Evolutionary conservation across 345 rosid species (phyloP), one percentile per base, ranked within the genome.

Genomic region (Limnanthes douglasii): DNA sequence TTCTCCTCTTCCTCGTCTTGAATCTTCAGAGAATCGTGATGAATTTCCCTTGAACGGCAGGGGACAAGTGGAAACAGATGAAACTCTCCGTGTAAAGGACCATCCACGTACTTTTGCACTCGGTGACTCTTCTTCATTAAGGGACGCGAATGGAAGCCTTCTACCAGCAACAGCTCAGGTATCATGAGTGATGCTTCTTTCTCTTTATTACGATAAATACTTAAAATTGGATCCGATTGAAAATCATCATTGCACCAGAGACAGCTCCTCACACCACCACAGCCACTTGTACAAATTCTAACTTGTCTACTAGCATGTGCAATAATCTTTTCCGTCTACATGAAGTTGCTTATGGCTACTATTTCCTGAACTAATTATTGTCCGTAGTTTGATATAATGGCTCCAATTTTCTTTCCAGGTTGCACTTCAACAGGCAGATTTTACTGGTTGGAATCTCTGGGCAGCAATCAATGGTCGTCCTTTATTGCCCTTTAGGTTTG

Each of bases 161-260:
- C 86, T 88, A 51, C 97, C 90, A 8, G 72, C 95, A 14, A 88
- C 95, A 30, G 97, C 93, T 38, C 97, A 83, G 86, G 96, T 77
- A 50, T 39, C 15, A 1, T 6, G 9, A 24, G 1, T 5, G n/a
- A n/a, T n/a, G n/a, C n/a, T n/a, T n/a, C n/a, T n/a, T n/a, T n/a
- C n/a, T n/a, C n/a, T n/a, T n/a, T n/a, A n/a, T n/a, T n/a, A n/a
- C n/a, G n/a, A n/a, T n/a, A n/a, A n/a, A n/a, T n/a, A n/a, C n/a
- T n/a, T n/a, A n/a, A n/a, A n/a, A n/a, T n/a, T n/a, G n/a, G n/a
- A n/a, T n/a, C n/a, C n/a, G n/a, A n/a, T n/a, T n/a, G n/a, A n/a
- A n/a, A n/a, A n/a, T n/a, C n/a, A n/a, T n/a, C n/a, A n/a, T n/a
- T n/a, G n/a, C n/a, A n/a, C n/a, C n/a, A n/a, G n/a, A n/a, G n/a